These are phyloP conservation scores for Chrysanthemum makinoi DNA, from an alignment of 129 eudicot species.

Conservation along the genomic window DNA sequence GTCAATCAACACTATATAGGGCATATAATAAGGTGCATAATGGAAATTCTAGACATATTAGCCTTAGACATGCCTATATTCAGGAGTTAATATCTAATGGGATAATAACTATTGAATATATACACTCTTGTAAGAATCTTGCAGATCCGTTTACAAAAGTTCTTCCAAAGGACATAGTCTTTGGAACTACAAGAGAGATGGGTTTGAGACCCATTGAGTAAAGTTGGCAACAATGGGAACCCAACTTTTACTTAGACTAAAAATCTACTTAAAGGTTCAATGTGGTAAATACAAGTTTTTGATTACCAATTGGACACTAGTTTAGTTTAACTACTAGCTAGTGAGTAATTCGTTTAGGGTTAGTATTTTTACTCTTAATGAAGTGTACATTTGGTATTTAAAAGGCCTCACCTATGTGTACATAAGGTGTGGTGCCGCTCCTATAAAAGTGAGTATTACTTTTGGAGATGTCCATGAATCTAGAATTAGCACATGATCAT, in stretches of 20 bases:
- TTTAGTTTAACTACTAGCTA: background rate
- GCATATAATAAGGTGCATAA: background rate
- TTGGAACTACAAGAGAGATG: too few relatives aligned
- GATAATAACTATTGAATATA: too few relatives aligned
- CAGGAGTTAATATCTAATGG: too few relatives aligned
- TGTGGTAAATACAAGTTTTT: background rate
- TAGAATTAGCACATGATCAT: background rate
- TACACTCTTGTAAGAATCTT: background rate
- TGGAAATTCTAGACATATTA: too few relatives aligned
- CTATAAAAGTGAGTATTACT: too few relatives aligned
- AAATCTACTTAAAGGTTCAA: too few relatives aligned
- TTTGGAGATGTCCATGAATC: conserved; percentile 8
- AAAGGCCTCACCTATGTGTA: conserved; percentile 6
- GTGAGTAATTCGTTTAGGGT: background rate
- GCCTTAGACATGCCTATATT: too few relatives aligned
- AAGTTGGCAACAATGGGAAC: too few relatives aligned
- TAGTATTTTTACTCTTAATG: background rate
- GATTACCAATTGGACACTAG: background rate
- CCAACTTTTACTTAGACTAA: too few relatives aligned
- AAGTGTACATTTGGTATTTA: background rate
- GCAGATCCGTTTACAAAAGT: background rate
- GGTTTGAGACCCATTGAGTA: too few relatives aligned
- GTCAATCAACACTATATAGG: background rate
- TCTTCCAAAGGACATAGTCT: background rate
- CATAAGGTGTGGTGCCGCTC: too few relatives aligned